A percentile compares a stretch with the other conserved stretches of the same genome.
phyloP scores from a whole-genome alignment of 1,284 basidiomycete genomes.

The Neonothopanus nambi region DNA sequence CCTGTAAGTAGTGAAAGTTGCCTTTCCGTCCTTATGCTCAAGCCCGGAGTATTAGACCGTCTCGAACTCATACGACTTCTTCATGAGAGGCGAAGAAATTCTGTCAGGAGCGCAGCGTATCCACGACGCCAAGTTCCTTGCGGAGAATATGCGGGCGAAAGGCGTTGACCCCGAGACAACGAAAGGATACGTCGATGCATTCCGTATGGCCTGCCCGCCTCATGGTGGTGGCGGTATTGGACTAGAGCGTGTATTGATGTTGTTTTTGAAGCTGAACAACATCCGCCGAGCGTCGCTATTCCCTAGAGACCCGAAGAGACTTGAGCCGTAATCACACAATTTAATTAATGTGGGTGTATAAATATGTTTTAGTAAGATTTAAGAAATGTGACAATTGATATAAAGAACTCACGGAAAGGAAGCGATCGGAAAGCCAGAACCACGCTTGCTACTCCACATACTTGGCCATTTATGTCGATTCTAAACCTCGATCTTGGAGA shows the following conservation, averaged over 20 bases:
- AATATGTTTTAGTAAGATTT: too few species aligned
- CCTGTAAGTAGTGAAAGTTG: slow-evolving; percentile 57
- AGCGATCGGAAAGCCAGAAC: too few species aligned
- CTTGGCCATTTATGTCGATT: too few species aligned
- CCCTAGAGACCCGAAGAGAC: slow-evolving; percentile 89
- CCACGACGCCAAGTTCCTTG: slow-evolving; percentile 85
- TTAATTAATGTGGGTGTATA: neutral
- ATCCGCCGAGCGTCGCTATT: slow-evolving; percentile 93
- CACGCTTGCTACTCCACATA: too few species aligned
- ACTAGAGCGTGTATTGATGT: slow-evolving; percentile 94
- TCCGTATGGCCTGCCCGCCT: slow-evolving; percentile 92
- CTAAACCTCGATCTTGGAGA: too few species aligned
- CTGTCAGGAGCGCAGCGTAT: slow-evolving; percentile 97
- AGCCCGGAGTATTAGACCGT: slow-evolving; percentile 53
- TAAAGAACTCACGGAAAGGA: too few species aligned
- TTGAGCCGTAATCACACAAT: slow-evolving; percentile 61
- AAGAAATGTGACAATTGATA: too few species aligned
- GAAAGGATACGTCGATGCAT: slow-evolving; percentile 91
- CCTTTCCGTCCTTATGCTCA: slow-evolving; percentile 9
- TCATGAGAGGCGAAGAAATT: slow-evolving; percentile 99
- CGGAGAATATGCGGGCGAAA: slow-evolving; percentile 81
- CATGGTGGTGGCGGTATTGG: slow-evolving; percentile 86
- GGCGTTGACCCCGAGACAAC: slow-evolving; percentile 85
- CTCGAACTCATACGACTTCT: slow-evolving; percentile 99
- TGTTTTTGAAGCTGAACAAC: slow-evolving; percentile 94